Evolutionary conservation across 2,329 filamentous ascomycete species (phyloP).

Genomic region (Alternaria tenuissima): DNA sequence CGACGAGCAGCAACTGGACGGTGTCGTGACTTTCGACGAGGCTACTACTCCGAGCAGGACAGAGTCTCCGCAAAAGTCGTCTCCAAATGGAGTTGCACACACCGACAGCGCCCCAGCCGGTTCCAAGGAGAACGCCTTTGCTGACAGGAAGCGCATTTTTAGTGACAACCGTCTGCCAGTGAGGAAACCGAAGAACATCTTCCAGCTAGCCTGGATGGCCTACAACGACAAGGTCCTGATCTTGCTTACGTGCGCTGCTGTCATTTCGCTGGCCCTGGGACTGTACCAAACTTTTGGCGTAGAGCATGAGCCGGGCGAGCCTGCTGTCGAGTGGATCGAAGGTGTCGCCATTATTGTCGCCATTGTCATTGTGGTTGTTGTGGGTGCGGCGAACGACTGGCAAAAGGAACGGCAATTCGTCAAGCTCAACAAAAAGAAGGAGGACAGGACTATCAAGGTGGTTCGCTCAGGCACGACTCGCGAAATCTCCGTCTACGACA

Average conservation of each 20-base stretch:
- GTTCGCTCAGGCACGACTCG: slow-evolving; percentile 76
- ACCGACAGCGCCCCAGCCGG: slow-evolving; percentile 35
- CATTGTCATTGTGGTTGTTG: slow-evolving; percentile 77
- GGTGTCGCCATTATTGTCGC: slow-evolving; percentile 81
- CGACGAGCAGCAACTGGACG: slow-evolving; percentile 72
- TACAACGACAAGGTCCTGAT: slow-evolving; percentile 81
- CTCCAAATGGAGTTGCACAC: slow-evolving; percentile 18
- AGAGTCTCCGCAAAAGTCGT: slow-evolving; percentile 29
- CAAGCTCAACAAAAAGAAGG: slow-evolving; percentile 81
- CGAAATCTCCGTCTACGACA: slow-evolving; percentile 70
- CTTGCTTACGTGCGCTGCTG: slow-evolving; percentile 64
- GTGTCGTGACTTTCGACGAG: slow-evolving; percentile 73
- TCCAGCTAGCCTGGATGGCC: slow-evolving; percentile 79
- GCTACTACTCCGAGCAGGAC: slow-evolving; percentile 52
- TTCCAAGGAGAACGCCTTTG: slow-evolving; percentile 49
- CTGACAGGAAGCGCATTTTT: slow-evolving; percentile 75
- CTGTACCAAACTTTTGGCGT: slow-evolving; percentile 75
- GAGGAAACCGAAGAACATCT: slow-evolving; percentile 73
- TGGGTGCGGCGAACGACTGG: slow-evolving; percentile 82
- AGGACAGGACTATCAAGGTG: slow-evolving; percentile 76
- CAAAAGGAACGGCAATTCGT: slow-evolving; percentile 84
- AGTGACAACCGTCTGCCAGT: slow-evolving; percentile 74
- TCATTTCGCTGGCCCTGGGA: slow-evolving; percentile 77
- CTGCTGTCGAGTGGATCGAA: slow-evolving; percentile 80
- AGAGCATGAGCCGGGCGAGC: slow-evolving; percentile 58